Percentiles rank a stretch among this genome's conserved stretches.
Conservation (phyloP, 352 stramenopile genomes). For the Pythium volutum region DNA sequence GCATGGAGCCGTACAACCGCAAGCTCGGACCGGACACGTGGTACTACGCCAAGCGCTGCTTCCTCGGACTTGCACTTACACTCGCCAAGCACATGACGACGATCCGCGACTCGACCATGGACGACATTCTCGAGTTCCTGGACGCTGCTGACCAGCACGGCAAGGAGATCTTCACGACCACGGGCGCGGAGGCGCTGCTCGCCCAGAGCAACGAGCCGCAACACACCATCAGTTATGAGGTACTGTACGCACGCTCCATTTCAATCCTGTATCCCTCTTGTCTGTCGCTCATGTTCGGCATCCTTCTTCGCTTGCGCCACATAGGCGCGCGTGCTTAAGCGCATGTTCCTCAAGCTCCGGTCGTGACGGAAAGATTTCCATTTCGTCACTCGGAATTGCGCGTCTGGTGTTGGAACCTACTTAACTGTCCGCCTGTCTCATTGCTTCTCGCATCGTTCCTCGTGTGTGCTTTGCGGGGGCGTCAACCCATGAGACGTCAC, state of each 20-base stretch:
- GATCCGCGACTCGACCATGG: constrained; percentile 93
- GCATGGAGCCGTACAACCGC: constrained; percentile 94
- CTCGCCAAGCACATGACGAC: constrained; percentile 95
- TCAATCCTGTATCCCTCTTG: neutral
- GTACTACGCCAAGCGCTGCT: constrained; percentile 96
- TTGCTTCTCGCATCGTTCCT: constrained; percentile 2
- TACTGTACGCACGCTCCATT: constrained; percentile 12
- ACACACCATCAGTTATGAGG: constrained; percentile 92
- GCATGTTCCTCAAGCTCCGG: constrained; percentile 92
- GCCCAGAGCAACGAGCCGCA: constrained; percentile 39
- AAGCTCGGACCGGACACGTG: constrained; percentile 95
- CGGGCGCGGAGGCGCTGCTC: constrained; percentile 37
- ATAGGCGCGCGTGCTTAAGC: constrained; percentile 90
- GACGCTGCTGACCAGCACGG: constrained; percentile 90
- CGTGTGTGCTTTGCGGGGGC: neutral
- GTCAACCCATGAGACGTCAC: neutral
- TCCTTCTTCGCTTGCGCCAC: neutral
- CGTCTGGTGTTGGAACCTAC: no score
- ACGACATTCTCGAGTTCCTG: constrained; percentile 93
- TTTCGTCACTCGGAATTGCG: no score
- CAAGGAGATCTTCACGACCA: constrained; percentile 89
- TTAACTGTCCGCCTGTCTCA: no score
- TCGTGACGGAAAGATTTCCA: constrained; percentile 26
- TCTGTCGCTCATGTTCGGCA: neutral
- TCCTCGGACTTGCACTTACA: constrained; percentile 91